A percentile compares a stretch with the other conserved stretches of the same genome.
phyloP scores from a whole-genome alignment of 768 basidiomycete species.

The Pisolithus tinctorius region DNA sequence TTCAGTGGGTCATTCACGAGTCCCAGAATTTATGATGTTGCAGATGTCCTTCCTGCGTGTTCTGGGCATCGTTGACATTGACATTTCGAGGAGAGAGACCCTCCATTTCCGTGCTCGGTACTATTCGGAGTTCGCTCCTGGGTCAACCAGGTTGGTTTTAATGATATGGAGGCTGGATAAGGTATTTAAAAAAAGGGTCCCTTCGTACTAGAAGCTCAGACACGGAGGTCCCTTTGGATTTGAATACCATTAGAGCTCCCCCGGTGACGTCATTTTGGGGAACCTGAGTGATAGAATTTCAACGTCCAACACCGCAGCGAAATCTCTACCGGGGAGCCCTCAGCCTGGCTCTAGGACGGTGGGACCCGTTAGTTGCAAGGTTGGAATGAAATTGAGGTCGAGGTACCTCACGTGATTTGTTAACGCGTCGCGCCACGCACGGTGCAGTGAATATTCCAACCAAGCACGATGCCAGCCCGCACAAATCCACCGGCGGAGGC shows the following conservation, averaged over 20 bases:
- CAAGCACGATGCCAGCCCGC: conserved; percentile 24
- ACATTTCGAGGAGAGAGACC: background rate
- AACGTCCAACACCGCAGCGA: no score
- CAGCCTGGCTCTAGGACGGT: no score
- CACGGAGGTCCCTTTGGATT: background rate
- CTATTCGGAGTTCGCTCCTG: background rate
- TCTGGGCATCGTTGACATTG: background rate
- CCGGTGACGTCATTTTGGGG: no score
- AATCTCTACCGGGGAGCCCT: background rate
- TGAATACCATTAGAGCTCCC: background rate
- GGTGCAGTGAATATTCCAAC: background rate
- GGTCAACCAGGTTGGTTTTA: background rate
- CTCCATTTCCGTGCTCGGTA: background rate
- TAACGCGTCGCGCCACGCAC: background rate
- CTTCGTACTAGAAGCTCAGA: no score
- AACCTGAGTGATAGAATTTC: no score
- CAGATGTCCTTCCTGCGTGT: background rate
- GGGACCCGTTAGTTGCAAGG: no score
- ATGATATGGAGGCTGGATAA: background rate
- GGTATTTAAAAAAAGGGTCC: background rate
- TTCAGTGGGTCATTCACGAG: no score
- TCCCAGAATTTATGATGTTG: no score
- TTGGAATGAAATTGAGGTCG: no score
- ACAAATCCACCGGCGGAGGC: conserved; percentile 20
- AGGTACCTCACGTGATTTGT: background rate